phyloP scores from a whole-genome alignment of 306 rosid species.

The Lithocarpus polystachyus region DNA sequence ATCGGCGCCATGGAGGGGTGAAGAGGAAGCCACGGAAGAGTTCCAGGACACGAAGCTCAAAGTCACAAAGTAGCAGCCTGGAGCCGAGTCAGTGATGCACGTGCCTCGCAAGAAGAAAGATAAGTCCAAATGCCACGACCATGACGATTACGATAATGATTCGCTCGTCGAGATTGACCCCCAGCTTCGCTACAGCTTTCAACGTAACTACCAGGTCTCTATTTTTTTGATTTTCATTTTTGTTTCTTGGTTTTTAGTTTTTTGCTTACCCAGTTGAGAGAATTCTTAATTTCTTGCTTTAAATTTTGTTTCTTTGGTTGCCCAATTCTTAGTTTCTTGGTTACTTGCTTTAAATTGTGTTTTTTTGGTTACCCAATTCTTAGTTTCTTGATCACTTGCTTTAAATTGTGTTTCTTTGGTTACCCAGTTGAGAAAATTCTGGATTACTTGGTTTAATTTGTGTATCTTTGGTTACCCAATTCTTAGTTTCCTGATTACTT shows the following conservation, averaged over 20 bases:
- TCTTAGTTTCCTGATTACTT: too few relatives aligned
- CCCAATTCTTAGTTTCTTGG: too few relatives aligned
- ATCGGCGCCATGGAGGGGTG: constrained; percentile 96
- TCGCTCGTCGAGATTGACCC: constrained; percentile 74
- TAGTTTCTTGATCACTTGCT: too few relatives aligned
- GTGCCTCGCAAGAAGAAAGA: constrained; percentile 56
- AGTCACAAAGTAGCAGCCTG: constrained; percentile 64
- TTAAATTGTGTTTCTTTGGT: too few relatives aligned
- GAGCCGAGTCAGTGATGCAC: constrained; percentile 66
- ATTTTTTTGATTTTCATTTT: too few relatives aligned
- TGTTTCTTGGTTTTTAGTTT: neutral
- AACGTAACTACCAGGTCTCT: constrained; percentile 80
- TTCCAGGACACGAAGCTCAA: constrained; percentile 69
- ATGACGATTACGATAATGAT: constrained; percentile 37
- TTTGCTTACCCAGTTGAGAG: neutral
- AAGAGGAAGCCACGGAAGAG: constrained; percentile 40
- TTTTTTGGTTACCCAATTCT: too few relatives aligned
- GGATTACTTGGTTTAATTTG: too few relatives aligned
- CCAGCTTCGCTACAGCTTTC: constrained; percentile 93
- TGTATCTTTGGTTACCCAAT: too few relatives aligned
- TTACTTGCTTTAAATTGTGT: too few relatives aligned
- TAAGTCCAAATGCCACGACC: constrained; percentile 33
- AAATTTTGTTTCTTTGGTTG: too few relatives aligned
- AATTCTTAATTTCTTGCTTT: neutral
- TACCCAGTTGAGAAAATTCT: too few relatives aligned